Conservation (phyloP, 805 yeast genomes). For the Zygosaccharomyces bisporus region DNA sequence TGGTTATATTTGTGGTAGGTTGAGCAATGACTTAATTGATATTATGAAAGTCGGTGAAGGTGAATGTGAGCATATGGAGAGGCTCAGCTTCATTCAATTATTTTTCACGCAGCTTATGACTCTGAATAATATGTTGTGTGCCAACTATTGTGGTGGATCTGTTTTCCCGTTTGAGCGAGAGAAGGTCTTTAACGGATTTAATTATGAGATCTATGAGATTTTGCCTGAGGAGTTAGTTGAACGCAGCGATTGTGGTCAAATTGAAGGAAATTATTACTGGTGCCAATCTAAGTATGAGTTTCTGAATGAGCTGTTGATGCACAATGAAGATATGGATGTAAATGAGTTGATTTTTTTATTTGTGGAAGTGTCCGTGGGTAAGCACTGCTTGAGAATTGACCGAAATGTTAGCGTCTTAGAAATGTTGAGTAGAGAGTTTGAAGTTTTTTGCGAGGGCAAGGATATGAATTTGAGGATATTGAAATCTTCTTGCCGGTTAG, state of each 20-base stretch:
- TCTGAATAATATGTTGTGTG: constrained; percentile 13
- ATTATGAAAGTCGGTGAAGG: background rate
- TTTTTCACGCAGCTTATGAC: constrained; percentile 17
- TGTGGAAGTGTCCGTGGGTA: constrained; percentile 10
- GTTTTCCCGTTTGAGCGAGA: background rate
- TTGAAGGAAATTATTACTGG: constrained; percentile 1
- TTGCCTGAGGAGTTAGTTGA: constrained; percentile 4
- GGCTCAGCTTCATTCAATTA: constrained; percentile 13
- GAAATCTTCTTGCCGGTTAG: constrained; percentile 15
- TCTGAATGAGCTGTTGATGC: background rate
- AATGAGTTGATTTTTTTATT: constrained; percentile 2
- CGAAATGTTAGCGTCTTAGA: background rate
- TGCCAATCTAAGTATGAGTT: constrained; percentile 10
- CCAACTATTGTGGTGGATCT: constrained; percentile 8
- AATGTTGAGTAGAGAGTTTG: constrained; percentile 9
- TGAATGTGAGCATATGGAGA: background rate
- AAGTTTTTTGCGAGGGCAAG: constrained; percentile 1
- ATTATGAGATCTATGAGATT: constrained; percentile 2
- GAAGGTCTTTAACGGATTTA: constrained; percentile 13
- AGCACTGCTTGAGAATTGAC: constrained; percentile 8
- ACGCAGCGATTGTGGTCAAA: background rate
- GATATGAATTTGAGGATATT: constrained; percentile 12
- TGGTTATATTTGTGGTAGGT: constrained; percentile 1
- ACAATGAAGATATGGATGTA: background rate
- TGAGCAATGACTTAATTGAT: constrained; percentile 4